A percentile compares a stretch with the other conserved stretches of the same genome.
Evolutionary conservation across 805 yeast genomes (phyloP).

Genomic region (Wilhelminamyces savonicus): DNA sequence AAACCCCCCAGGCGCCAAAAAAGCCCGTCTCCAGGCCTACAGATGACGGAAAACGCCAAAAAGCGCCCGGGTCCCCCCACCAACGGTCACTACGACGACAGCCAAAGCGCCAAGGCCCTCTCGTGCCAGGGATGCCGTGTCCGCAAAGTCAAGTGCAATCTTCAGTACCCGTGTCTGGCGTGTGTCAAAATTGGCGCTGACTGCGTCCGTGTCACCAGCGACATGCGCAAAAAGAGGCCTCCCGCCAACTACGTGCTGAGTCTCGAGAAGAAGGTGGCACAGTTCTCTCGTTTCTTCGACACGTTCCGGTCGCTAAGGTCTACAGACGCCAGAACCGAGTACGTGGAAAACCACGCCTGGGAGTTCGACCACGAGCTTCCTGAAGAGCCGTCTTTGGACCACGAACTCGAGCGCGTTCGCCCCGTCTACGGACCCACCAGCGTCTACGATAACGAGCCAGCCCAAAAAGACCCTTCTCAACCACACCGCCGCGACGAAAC

Average conservation of each 20-base stretch:
- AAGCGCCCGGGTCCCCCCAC: no score
- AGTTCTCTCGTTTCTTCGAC: slow-evolving; percentile 18
- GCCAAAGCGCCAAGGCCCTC: neutral
- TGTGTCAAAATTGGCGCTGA: slow-evolving; percentile 38
- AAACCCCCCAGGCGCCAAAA: no score
- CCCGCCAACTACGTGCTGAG: slow-evolving; percentile 44
- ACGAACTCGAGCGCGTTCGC: neutral
- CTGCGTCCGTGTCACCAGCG: slow-evolving; percentile 43
- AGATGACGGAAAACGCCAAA: no score
- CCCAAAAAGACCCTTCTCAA: slow-evolving; percentile 1
- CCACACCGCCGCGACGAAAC: slow-evolving; percentile 1
- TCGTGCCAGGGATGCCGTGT: slow-evolving; percentile 35
- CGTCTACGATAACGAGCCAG: slow-evolving; percentile 29
- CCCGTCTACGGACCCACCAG: slow-evolving; percentile 42
- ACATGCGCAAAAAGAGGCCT: slow-evolving; percentile 46
- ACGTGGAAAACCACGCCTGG: slow-evolving; percentile 11
- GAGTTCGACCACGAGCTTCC: slow-evolving; percentile 9
- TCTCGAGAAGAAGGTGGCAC: slow-evolving; percentile 27
- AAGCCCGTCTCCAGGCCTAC: no score
- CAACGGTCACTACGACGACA: no score
- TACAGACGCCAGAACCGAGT: slow-evolving; percentile 13
- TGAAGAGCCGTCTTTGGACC: slow-evolving; percentile 1
- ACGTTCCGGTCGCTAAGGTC: slow-evolving; percentile 14
- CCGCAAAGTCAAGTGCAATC: slow-evolving; percentile 44
- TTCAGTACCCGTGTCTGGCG: slow-evolving; percentile 42